phyloP scores from a whole-genome alignment of 2,329 filamentous ascomycete genomes.

The Trichoderma sp. region DNA sequence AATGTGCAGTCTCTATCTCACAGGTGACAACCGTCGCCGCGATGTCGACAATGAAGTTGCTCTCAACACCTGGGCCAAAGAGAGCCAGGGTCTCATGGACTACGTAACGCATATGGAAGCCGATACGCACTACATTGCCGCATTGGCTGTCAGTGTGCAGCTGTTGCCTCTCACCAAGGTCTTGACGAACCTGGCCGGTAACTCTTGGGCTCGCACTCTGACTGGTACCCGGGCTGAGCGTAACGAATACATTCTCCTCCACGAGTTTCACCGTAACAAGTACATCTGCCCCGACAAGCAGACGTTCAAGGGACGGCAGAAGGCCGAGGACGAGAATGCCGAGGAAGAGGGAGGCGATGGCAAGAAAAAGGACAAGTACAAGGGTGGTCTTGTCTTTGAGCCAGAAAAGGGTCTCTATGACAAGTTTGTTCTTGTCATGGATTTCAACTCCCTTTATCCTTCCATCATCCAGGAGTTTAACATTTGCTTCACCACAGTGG shows the following conservation, averaged over 20 bases:
- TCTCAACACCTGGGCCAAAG: conserved; percentile 74
- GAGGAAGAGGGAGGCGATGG: conserved; percentile 68
- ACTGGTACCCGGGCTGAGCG: conserved; percentile 95
- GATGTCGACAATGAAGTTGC: conserved; percentile 88
- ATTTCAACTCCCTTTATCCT: conserved; percentile 98
- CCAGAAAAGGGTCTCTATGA: conserved; percentile 97
- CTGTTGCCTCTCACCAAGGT: conserved; percentile 93
- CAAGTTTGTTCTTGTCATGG: conserved; percentile 98
- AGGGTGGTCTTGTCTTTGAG: conserved; percentile 97
- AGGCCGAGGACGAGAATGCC: conserved; percentile 64
- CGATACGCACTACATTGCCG: conserved; percentile 93
- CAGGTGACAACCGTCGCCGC: conserved; percentile 65
- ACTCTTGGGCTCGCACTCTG: conserved; percentile 95
- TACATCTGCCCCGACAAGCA: conserved; percentile 98
- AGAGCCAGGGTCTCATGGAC: conserved; percentile 83
- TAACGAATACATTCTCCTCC: conserved; percentile 97
- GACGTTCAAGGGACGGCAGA: conserved; percentile 70
- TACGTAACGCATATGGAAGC: conserved; percentile 92
- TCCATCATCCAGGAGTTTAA: conserved; percentile 99
- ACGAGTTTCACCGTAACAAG: conserved; percentile 94
- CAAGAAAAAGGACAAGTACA: conserved; percentile 99
- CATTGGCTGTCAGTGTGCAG: conserved; percentile 82
- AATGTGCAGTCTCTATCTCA: conserved; percentile 90
- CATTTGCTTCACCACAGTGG: conserved; percentile 98
- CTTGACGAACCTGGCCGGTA: conserved; percentile 91